A percentile compares a stretch with the other conserved stretches of the same genome.
Conservation (phyloP, 805 yeast genomes). For the Wickerhamomyces rabaulensis region DNA sequence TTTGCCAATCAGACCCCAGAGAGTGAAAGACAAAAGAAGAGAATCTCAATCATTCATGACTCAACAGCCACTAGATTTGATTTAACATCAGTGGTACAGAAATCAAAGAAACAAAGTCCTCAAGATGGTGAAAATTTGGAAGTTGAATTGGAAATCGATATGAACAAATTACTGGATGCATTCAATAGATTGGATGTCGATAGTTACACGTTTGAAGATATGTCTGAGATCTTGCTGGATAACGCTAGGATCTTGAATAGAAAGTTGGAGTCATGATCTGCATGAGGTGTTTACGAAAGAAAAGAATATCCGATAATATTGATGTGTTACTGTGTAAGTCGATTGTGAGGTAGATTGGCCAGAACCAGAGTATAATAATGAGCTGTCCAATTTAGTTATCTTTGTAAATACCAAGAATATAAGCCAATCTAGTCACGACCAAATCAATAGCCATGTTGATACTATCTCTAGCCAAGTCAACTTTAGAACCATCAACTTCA, state of each 20-base stretch:
- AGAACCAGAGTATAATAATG: no score
- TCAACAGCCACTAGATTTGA: conserved; percentile 72
- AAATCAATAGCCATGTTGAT: conserved; percentile 91
- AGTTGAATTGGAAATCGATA: conserved; percentile 48
- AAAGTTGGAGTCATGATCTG: conserved; percentile 7
- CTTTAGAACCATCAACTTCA: conserved; percentile 92
- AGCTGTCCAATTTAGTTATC: conserved; percentile 20
- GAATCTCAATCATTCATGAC: conserved; percentile 68
- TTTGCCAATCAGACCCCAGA: conserved; percentile 48
- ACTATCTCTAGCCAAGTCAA: conserved; percentile 86
- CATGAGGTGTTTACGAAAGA: no score
- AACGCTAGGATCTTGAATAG: conserved; percentile 43
- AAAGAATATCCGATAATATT: no score
- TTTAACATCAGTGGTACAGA: conserved; percentile 49
- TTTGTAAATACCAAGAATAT: conserved; percentile 74
- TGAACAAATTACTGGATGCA: conserved; percentile 34
- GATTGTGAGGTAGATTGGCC: no score
- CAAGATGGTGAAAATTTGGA: conserved; percentile 32
- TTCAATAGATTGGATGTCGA: conserved; percentile 38
- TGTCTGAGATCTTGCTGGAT: conserved; percentile 52
- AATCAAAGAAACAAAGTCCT: conserved; percentile 21
- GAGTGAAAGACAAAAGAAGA: conserved; percentile 61
- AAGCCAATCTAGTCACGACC: conserved; percentile 86
- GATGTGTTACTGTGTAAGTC: no score
- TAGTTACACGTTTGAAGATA: conserved; percentile 52